Base-by-base conservation (phyloP, 148 eudicot genomes). In the Nepenthes gracilis region DNA sequence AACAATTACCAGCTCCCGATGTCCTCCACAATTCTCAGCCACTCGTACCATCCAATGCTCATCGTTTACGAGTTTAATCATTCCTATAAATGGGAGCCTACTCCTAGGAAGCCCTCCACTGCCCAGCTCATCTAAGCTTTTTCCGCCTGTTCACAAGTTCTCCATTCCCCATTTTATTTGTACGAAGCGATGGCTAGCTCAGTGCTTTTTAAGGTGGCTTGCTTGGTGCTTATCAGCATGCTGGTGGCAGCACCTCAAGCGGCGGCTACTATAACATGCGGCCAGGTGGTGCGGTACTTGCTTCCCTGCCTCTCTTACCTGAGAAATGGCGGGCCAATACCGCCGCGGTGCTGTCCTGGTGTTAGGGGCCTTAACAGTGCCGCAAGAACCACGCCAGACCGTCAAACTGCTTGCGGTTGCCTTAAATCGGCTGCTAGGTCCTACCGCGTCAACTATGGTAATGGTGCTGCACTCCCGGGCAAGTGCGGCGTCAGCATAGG, bases 291-390 rank as follows among this genome's bases (percentile, higher is more conserved):
- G 53, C 14, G n/a, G 7, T 6, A 1, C 4, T 1, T 73, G 52
- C 9, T 49, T 10, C 77, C 77, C 35, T 77, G 80, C 69, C 49
- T 77, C 2, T 9, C 36, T 47, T 77, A 73, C 72, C 37, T 77
- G 63, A 69, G 58, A 56, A 62, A 61, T 4, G 80, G 80, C 0
- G 74, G 77, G 2, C 4, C 5, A 0, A 55, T 64, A 5, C 23
- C 77, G 1, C 11, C 63, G 1, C 33, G 2, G 2, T 77, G 80
- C 56, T 77, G 80, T 62, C 52, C 43, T 15, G 80, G 77, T 50
- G 63, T 64, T 56, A 38, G 49, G 58, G 12, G 35, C 51, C 47
- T 72, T 2, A 62, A 69, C 59, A 65, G 12, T 36, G 23, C 33
- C 11, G 66, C 74, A 47, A 65, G 43, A 57, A 50, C 71, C 9